These are phyloP conservation scores for Brettanomyces naardenensis DNA, from an alignment of 805 yeast species.

Conservation along the genomic window DNA sequence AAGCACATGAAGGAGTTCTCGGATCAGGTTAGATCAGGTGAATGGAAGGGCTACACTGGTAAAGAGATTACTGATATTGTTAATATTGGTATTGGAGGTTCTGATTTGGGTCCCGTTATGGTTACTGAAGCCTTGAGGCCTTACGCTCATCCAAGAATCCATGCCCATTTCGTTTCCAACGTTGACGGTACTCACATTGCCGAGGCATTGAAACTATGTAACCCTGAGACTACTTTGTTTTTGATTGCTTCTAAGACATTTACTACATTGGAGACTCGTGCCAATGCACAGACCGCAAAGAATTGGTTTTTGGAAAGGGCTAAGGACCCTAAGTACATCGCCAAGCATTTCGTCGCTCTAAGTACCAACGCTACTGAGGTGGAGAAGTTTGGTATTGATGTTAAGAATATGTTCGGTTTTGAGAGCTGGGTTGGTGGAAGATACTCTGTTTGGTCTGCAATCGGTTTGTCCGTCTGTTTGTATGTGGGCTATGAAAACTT, in stretches of 20 bases:
- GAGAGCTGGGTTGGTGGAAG: conserved; percentile 99
- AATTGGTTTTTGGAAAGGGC: conserved; percentile 72
- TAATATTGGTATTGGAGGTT: conserved; percentile 98
- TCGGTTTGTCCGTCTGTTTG: conserved; percentile 91
- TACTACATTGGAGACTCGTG: conserved; percentile 97
- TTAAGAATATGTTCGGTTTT: conserved; percentile 97
- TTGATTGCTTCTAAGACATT: conserved; percentile 94
- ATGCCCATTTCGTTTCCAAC: conserved; percentile 92
- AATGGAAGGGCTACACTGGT: conserved; percentile 96
- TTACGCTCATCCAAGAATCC: conserved; percentile 65
- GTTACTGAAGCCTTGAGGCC: conserved; percentile 96
- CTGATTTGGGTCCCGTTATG: conserved; percentile 99
- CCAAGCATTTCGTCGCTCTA: conserved; percentile 95
- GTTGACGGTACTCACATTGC: conserved; percentile 98
- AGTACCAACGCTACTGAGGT: conserved; percentile 92
- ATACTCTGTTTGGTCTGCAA: conserved; percentile 99
- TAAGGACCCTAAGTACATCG: conserved; percentile 62
- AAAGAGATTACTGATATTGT: conserved; percentile 89
- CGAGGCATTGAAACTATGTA: conserved; percentile 69
- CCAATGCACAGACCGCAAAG: conserved; percentile 95
- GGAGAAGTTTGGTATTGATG: conserved; percentile 91
- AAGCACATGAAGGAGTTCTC: conserved; percentile 96
- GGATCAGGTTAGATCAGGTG: conserved; percentile 82
- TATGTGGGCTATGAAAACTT: conserved; percentile 95
- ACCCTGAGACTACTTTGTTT: conserved; percentile 90